These are phyloP conservation scores for Histomonas meleagridis DNA, from an alignment of 208 protist species.

Conservation along the genomic window DNA sequence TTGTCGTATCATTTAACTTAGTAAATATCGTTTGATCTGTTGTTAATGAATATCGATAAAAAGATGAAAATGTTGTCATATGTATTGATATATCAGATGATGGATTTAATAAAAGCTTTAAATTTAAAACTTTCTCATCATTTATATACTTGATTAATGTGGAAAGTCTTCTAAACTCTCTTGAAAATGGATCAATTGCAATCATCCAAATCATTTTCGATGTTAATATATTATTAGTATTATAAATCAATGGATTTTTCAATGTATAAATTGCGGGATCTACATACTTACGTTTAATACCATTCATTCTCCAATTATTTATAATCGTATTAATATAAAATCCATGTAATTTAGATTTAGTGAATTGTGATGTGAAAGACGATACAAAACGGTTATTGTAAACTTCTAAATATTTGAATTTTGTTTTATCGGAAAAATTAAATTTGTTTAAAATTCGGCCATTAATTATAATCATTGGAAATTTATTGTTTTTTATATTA, in stretches of 20 bases:
- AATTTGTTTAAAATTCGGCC: too few relatives aligned
- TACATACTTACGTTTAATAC: background rate
- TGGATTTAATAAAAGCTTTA: background rate
- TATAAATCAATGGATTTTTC: background rate
- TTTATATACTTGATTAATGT: background rate
- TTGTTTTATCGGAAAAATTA: too few relatives aligned
- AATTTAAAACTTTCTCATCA: background rate
- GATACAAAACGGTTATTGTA: too few relatives aligned
- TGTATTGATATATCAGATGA: background rate
- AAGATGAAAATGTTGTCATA: conserved; percentile 16
- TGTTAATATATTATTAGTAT: background rate
- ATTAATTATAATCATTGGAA: too few relatives aligned
- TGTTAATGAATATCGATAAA: background rate
- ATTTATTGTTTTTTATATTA: too few relatives aligned
- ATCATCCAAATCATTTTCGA: background rate
- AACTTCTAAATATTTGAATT: too few relatives aligned
- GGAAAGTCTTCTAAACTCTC: background rate
- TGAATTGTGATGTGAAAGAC: background rate
- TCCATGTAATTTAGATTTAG: too few relatives aligned
- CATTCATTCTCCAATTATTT: background rate
- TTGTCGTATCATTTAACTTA: background rate
- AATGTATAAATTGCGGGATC: background rate
- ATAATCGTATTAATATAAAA: background rate
- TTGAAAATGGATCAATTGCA: background rate
- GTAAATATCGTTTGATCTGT: background rate